Percentiles rank a stretch among this genome's conserved stretches.
These are phyloP conservation scores for Botryotinia calthae DNA, from an alignment of 2,329 filamentous ascomycete species.

Conservation along the genomic window DNA sequence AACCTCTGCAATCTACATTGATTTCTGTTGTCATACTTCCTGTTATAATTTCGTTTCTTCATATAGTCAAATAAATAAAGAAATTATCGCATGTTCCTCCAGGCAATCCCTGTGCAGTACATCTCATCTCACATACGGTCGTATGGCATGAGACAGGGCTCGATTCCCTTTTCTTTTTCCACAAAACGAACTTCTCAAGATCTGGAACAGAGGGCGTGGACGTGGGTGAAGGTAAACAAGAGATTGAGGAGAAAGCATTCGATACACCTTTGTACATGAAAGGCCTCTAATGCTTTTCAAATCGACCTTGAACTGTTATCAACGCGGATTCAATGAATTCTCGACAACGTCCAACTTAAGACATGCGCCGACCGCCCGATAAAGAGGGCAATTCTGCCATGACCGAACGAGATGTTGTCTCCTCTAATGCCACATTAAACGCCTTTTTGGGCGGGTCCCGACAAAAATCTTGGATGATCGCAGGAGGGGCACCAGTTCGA, in stretches of 20 bases:
- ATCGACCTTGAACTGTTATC: conserved; percentile 19
- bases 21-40: neutral
- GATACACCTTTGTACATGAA: neutral
- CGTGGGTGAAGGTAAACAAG: neutral
- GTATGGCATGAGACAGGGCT: neutral
- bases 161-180: neutral
- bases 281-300: conserved; percentile 13
- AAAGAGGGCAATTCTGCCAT: conserved; percentile 31
- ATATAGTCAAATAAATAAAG: neutral
- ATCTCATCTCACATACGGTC: conserved; percentile 1
- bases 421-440: conserved; percentile 40
- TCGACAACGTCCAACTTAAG: conserved; percentile 24
- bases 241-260: neutral
- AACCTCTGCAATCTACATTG: neutral
- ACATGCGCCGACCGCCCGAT: conserved; percentile 38
- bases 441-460: conserved; percentile 37
- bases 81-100: neutral
- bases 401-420: conserved; percentile 36
- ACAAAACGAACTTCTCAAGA: neutral
- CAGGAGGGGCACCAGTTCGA: conserved; percentile 31
- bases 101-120: neutral
- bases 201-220: neutral
- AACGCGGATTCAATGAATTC: conserved; percentile 25
- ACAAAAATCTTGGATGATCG: conserved; percentile 40
- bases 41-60: neutral